phyloP scores from a whole-genome alignment of 176 grass and related monocot species.

The Carex parvula region DNA sequence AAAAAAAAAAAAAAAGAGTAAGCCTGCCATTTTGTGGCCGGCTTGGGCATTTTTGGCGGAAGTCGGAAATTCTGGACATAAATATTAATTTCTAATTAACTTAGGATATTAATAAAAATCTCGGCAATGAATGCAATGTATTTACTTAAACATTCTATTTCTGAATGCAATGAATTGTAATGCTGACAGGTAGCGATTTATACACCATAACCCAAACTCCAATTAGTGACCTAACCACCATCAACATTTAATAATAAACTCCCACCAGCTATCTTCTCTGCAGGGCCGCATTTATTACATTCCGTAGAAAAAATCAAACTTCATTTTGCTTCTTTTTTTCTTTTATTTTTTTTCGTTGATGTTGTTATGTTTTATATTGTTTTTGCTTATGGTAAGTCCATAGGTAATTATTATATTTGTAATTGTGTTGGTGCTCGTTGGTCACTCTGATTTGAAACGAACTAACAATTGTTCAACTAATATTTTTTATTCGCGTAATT shows the following conservation, averaged over 20 bases:
- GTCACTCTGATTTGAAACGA: not conserved
- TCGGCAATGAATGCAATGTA: too few relatives aligned
- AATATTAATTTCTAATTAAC: too few relatives aligned
- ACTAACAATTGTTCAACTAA: not conserved
- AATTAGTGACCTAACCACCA: not conserved
- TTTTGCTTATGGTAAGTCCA: too few relatives aligned
- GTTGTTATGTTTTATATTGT: not conserved
- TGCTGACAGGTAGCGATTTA: not conserved
- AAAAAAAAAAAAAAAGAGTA: too few relatives aligned
- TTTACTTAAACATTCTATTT: too few relatives aligned
- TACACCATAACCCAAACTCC: not conserved
- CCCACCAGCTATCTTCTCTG: not conserved
- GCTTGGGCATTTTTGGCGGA: too few relatives aligned
- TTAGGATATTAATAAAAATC: too few relatives aligned
- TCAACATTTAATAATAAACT: not conserved
- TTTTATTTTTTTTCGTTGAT: not conserved
- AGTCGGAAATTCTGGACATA: too few relatives aligned
- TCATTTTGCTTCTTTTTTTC: not conserved
- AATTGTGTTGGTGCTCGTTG: too few relatives aligned
- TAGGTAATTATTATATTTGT: too few relatives aligned
- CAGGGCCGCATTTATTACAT: not conserved
- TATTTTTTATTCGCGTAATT: not conserved
- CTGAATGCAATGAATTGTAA: not conserved
- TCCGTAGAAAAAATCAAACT: not conserved
- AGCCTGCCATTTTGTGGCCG: too few relatives aligned